Percentiles rank a stretch among this genome's conserved stretches.
phyloP scores from a whole-genome alignment of 306 rosid species.

The Trifolium subterraneum region DNA sequence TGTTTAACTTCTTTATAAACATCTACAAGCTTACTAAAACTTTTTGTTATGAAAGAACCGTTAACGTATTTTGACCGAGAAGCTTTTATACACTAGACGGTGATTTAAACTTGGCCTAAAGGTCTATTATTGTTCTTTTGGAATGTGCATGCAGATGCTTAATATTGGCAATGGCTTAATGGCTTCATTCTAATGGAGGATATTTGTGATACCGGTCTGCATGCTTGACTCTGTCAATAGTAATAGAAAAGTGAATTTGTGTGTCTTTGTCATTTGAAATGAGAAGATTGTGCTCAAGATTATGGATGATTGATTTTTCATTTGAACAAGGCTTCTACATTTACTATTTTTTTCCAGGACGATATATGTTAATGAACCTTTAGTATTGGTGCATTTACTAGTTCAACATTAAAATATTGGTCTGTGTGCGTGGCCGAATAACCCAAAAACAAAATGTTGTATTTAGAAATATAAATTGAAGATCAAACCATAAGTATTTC shows the following conservation, averaged over 20 bases:
- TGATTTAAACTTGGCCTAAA: neutral
- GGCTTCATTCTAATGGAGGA: neutral
- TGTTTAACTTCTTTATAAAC: neutral
- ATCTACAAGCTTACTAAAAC: neutral
- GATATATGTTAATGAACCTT: slow-evolving; percentile 25
- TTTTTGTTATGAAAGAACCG: neutral
- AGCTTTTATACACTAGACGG: neutral
- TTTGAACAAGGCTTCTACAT: slow-evolving; percentile 6
- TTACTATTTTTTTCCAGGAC: slow-evolving; percentile 23
- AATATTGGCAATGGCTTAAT: slow-evolving; percentile 6
- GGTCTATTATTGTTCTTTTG: neutral
- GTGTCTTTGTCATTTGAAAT: neutral
- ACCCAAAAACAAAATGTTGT: slow-evolving; percentile 5
- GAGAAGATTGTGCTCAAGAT: neutral
- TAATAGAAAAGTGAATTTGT: slow-evolving; percentile 8
- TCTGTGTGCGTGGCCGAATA: slow-evolving; percentile 20
- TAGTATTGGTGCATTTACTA: slow-evolving; percentile 19
- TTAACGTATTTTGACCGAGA: neutral
- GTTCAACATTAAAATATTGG: slow-evolving; percentile 23
- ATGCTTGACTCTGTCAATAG: slow-evolving; percentile 9
- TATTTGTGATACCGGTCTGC: neutral
- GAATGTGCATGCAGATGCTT: neutral
- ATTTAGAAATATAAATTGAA: slow-evolving; percentile 13
- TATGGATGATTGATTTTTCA: slow-evolving; percentile 29
- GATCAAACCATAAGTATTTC: slow-evolving; percentile 16